Conservation (phyloP, 768 basidiomycete genomes). For the Lentinula detonsa region DNA sequence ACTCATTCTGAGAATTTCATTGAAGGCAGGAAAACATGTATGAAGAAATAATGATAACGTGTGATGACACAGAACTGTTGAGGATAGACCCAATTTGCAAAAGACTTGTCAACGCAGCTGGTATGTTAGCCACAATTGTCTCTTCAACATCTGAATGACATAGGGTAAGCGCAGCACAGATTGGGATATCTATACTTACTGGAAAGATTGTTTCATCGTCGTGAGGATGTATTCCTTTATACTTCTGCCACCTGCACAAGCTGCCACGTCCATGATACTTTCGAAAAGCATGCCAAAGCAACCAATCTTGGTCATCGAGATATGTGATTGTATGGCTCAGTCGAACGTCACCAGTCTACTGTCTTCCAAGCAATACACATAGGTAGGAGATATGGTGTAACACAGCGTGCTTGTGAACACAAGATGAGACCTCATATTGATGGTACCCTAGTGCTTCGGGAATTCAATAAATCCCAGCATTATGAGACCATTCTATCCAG, state of each 20-base stretch:
- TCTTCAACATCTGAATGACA: slow-evolving; percentile 79
- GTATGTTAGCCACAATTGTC: slow-evolving; percentile 84
- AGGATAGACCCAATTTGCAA: slow-evolving; percentile 62
- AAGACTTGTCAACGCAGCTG: slow-evolving; percentile 84
- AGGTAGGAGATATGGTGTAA: slow-evolving; percentile 81
- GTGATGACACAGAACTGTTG: too few relatives aligned
- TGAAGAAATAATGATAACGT: too few relatives aligned
- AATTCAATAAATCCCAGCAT: slow-evolving; percentile 63
- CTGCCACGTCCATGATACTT: slow-evolving; percentile 91
- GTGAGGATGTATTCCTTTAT: slow-evolving; percentile 97
- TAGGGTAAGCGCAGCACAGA: background rate
- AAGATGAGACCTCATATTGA: slow-evolving; percentile 81
- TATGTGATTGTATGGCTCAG: slow-evolving; percentile 86
- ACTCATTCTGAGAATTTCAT: too few relatives aligned
- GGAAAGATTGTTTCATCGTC: slow-evolving; percentile 86
- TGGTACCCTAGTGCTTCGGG: slow-evolving; percentile 69
- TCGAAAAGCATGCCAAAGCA: slow-evolving; percentile 89
- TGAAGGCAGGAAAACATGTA: too few relatives aligned
- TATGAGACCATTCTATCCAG: slow-evolving; percentile 92
- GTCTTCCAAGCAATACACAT: slow-evolving; percentile 89
- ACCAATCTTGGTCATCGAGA: slow-evolving; percentile 89
- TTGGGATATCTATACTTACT: slow-evolving; percentile 41
- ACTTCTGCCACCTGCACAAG: slow-evolving; percentile 86
- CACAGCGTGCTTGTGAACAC: slow-evolving; percentile 87
- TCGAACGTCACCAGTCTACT: slow-evolving; percentile 91